These are phyloP conservation scores for Schizophyllum commune DNA, from an alignment of 1,284 basidiomycete species.

Conservation along the genomic window DNA sequence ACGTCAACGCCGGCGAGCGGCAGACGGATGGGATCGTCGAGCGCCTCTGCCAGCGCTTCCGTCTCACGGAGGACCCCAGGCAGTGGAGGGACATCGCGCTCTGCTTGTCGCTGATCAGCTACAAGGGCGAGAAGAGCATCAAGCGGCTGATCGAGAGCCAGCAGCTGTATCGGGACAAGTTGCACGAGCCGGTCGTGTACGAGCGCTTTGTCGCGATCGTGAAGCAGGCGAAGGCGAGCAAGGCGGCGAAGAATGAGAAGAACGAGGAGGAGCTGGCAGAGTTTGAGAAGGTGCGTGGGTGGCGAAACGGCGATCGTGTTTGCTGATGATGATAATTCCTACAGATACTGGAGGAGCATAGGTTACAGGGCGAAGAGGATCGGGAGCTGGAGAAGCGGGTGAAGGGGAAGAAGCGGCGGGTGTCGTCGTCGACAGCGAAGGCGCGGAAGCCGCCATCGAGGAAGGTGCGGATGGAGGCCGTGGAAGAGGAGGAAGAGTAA, in stretches of 20 bases:
- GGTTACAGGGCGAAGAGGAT: slow-evolving; percentile 84
- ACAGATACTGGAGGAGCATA: slow-evolving; percentile 79
- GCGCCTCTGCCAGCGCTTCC: slow-evolving; percentile 92
- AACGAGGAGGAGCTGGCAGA: slow-evolving; percentile 85
- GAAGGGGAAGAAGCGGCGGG: slow-evolving; percentile 68
- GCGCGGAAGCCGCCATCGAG: not conserved
- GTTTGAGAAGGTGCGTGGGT: slow-evolving; percentile 63
- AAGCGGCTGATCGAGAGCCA: slow-evolving; percentile 95
- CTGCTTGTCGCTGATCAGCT: slow-evolving; percentile 90
- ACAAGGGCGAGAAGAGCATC: slow-evolving; percentile 93
- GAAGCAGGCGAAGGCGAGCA: slow-evolving; percentile 69
- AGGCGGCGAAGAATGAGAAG: slow-evolving; percentile 67
- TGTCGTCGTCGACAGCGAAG: not conserved
- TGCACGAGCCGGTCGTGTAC: slow-evolving; percentile 85
- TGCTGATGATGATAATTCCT: not conserved
- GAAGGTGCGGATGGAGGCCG: not conserved
- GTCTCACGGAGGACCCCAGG: slow-evolving; percentile 78
- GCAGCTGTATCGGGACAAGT: slow-evolving; percentile 90
- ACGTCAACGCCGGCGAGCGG: slow-evolving; percentile 88
- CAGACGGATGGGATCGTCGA: slow-evolving; percentile 94
- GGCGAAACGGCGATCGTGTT: slow-evolving; percentile 2
- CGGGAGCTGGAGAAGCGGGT: slow-evolving; percentile 83
- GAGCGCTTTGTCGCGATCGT: slow-evolving; percentile 86
- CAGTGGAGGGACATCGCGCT: slow-evolving; percentile 98
- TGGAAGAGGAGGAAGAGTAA: not conserved